phyloP scores from a whole-genome alignment of 441 rosid genomes.

The Hura crepitans region DNA sequence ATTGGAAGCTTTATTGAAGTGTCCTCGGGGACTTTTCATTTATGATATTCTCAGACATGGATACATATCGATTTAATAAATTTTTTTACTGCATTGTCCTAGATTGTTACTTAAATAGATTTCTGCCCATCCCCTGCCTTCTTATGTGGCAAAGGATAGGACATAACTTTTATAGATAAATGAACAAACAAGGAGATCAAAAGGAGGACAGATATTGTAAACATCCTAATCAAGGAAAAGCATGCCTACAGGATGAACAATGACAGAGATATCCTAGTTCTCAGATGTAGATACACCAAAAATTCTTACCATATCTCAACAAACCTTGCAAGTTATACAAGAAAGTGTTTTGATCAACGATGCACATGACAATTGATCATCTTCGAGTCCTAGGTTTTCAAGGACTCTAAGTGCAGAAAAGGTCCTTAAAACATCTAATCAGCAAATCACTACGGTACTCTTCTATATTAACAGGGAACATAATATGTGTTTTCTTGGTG shows the following conservation, averaged over 20 bases:
- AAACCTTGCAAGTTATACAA: background rate
- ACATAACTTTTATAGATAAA: background rate
- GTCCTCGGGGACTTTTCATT: no score
- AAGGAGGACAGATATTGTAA: background rate
- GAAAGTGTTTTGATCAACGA: background rate
- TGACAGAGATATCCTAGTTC: background rate
- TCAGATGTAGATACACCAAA: background rate
- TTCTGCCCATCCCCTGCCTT: no score
- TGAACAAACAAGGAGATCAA: background rate
- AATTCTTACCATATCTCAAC: background rate
- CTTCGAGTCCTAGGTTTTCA: background rate
- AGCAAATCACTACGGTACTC: no score
- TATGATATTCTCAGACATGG: no score
- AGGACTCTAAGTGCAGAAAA: no score
- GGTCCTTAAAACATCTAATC: no score
- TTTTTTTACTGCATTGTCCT: no score
- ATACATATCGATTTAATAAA: no score
- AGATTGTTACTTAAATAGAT: no score
- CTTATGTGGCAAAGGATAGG: background rate
- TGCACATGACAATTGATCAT: background rate
- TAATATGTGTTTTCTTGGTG: no score
- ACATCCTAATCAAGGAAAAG: constrained; percentile 5
- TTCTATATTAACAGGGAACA: no score
- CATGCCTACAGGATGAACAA: background rate
- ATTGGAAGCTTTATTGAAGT: no score